Evolutionary conservation across 306 rosid genomes (phyloP).

Genomic region (Cucurbita argyrosperma): DNA sequence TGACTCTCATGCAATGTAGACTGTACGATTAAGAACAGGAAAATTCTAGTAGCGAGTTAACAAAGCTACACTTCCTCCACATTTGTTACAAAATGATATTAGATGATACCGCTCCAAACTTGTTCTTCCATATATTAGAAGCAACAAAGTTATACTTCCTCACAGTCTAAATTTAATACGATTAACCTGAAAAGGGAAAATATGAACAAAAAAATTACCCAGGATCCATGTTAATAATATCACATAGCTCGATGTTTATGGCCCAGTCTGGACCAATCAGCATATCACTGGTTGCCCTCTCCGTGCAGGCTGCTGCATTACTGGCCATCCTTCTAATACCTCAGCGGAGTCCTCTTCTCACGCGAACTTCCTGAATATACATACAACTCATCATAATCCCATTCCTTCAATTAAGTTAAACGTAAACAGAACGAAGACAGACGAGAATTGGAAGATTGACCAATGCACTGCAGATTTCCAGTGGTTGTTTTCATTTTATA

Average conservation of each 20-base stretch:
- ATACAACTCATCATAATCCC: background rate
- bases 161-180: background rate
- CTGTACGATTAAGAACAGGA: background rate
- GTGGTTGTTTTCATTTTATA: background rate
- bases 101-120: background rate
- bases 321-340: constrained; percentile 38
- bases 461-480: background rate
- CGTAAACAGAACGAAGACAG: background rate
- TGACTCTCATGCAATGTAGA: constrained; percentile 4
- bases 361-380: background rate
- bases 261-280: constrained; percentile 97
- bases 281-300: constrained; percentile 95
- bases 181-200: background rate
- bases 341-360: background rate
- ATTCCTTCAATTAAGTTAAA: background rate
- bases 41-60: background rate
- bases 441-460: too few species aligned
- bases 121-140: background rate
- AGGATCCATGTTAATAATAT: constrained; percentile 70
- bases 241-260: constrained; percentile 80
- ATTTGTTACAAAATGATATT: background rate
- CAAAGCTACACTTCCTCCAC: background rate
- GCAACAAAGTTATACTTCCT: background rate
- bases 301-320: constrained; percentile 68
- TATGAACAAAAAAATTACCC: constrained; percentile 23